These are phyloP conservation scores for Hypoxylon sp. DNA, from an alignment of 2,329 filamentous ascomycete species.

Conservation along the genomic window DNA sequence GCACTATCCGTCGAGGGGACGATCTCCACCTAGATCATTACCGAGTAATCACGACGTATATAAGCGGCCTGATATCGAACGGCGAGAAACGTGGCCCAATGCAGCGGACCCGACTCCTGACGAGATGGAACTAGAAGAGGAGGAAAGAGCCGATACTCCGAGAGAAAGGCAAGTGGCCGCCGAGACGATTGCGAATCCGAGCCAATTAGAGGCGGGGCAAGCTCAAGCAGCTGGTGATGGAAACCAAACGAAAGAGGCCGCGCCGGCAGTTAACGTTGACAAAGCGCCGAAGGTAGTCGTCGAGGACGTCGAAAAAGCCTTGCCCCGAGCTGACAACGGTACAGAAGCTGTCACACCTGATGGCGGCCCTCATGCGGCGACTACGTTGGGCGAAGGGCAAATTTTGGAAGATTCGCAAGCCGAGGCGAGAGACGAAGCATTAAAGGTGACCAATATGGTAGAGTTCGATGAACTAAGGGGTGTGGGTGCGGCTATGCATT, in stretches of 20 bases:
- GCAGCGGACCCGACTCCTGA: constrained; percentile 37
- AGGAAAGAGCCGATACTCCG: constrained; percentile 45
- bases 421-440: constrained; percentile 6
- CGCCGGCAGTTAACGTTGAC: constrained; percentile 33
- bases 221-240: constrained; percentile 45
- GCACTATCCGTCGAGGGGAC: constrained; percentile 65
- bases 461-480: constrained; percentile 12
- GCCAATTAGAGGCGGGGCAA: constrained; percentile 44
- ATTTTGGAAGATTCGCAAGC: constrained; percentile 18
- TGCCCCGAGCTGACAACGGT: constrained; percentile 31
- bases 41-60: constrained; percentile 61
- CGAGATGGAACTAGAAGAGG: constrained; percentile 38
- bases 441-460: constrained; percentile 25
- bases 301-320: constrained; percentile 34
- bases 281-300: constrained; percentile 25
- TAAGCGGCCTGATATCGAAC: constrained; percentile 50
- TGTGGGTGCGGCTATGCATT: constrained; percentile 1
- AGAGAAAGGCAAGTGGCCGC: constrained; percentile 38
- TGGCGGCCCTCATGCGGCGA: constrained; percentile 24
- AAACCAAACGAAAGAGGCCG: constrained; percentile 42
- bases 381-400: constrained; percentile 20
- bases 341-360: constrained; percentile 29
- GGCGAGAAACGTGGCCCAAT: constrained; percentile 46
- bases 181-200: constrained; percentile 39
- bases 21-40: constrained; percentile 68